Evolutionary conservation across 1,139 yeast genomes (phyloP), one percentile per base, ranked within the genome.

Genomic region (Yamadazyma spencermartinsiae): DNA sequence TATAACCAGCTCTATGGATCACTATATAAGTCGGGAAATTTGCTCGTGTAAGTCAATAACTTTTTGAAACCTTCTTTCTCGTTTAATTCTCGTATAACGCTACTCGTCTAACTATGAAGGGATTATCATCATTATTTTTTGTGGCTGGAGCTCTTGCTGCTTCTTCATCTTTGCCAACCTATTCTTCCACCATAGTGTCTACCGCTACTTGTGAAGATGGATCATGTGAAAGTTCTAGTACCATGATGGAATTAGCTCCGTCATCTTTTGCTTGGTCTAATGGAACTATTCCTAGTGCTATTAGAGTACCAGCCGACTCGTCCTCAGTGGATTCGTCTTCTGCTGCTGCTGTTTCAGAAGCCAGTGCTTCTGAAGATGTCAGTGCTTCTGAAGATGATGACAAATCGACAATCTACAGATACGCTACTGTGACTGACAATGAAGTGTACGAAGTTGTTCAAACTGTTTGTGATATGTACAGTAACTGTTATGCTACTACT

Each of bases 401-500:
- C 7, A 51, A 45, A 43, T 40, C 58, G 11, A 63, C 68, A 30
- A 46, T 56, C 35, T 64, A 61, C 45, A 65, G 55, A 30, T 49
- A 51, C 35, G 68, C 58, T 35, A 63, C 69, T 26, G 65, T 55
- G 16, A 51, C 60, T 24, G 56, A 54, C 34, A 47, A 52, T 27
- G 55, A 51, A 24, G 35, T 48, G 4, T 46, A 52, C 33, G 54
- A 60, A 35, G 60, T 59, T 24, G 60, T 71, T 17, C 55, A 50
- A 37, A 71, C 76, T 20, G 58, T 67, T 15, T 71, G 76, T 51
- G 60, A 58, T 37, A 43, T 45, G 7, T 47, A 52, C 40, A 55
- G 61, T 25, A 42, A 46, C 24, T 70, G 76, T 46, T 53, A 54
- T 35, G 63, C 58, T 28, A 68, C 74, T 35, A 68, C 74, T 31